Percentiles rank a stretch among this genome's conserved stretches.
These are phyloP conservation scores for Escovopsis sp. DNA, from an alignment of 2,329 filamentous ascomycete genomes.

Conservation along the genomic window DNA sequence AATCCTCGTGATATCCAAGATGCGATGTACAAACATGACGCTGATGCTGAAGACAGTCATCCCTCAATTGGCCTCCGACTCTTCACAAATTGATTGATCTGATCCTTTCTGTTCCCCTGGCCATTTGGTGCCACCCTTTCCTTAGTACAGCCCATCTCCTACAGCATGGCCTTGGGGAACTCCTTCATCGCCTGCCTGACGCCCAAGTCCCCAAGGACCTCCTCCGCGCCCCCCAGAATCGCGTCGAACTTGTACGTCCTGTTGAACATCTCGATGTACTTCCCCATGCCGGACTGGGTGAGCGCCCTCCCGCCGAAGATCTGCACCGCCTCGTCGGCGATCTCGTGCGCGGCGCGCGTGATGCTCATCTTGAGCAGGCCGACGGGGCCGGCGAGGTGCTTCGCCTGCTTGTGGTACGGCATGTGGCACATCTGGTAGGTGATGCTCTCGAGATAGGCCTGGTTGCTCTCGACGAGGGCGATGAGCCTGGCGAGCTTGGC, in stretches of 20 bases:
- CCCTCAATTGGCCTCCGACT: too few relatives aligned
- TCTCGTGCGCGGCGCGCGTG: conserved; percentile 65
- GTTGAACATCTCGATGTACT: conserved; percentile 70
- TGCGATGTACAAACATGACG: too few relatives aligned
- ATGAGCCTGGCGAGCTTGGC: conserved; percentile 88
- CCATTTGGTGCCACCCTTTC: too few relatives aligned
- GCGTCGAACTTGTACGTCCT: conserved; percentile 71
- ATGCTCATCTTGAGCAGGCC: conserved; percentile 66
- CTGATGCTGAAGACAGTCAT: too few relatives aligned
- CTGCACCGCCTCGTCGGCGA: conserved; percentile 70
- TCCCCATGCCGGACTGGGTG: conserved; percentile 72
- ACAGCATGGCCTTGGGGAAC: conserved; percentile 76
- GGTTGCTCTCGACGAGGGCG: conserved; percentile 62
- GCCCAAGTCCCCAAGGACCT: conserved; percentile 66
- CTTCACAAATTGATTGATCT: too few relatives aligned
- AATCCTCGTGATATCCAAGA: too few relatives aligned
- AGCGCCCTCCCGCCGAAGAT: conserved; percentile 74
- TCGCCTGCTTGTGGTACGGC: conserved; percentile 61
- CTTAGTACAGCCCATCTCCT: conserved; percentile 17
- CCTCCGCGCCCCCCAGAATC: conserved; percentile 67
- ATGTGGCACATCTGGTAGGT: conserved; percentile 83
- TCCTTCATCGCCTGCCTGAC: conserved; percentile 71
- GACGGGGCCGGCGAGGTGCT: conserved; percentile 64
- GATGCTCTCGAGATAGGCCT: conserved; percentile 71
- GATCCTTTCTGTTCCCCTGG: too few relatives aligned